Conservation (phyloP, 352 stramenopile species). For the Phytopythium litorale region DNA sequence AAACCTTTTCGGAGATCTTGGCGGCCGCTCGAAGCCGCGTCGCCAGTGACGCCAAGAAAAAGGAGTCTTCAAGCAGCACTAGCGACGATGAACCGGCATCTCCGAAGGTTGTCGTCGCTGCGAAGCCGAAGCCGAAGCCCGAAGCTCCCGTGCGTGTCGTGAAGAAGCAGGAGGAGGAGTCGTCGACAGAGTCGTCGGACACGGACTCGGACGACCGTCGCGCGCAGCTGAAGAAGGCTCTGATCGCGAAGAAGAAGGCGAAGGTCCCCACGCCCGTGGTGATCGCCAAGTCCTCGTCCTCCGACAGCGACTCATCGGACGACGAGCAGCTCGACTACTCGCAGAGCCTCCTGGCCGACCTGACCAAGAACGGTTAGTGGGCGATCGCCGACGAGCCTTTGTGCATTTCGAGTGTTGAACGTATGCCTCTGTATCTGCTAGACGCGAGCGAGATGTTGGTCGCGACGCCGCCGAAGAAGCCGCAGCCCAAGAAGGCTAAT, state of each 20-base stretch:
- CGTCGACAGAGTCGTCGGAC: constrained; percentile 2
- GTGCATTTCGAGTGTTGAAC: constrained; percentile 3
- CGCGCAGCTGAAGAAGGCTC: background rate
- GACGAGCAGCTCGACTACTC: constrained; percentile 74
- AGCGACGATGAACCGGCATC: background rate
- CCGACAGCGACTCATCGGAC: constrained; percentile 38
- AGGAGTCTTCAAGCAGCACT: background rate
- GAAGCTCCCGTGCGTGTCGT: background rate
- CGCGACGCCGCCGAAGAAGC: constrained; percentile 14
- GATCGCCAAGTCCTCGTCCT: constrained; percentile 18
- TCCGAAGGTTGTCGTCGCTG: constrained; percentile 25
- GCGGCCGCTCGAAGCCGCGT: constrained; percentile 16
- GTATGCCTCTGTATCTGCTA: constrained; percentile 6
- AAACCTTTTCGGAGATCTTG: constrained; percentile 44
- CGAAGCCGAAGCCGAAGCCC: constrained; percentile 15
- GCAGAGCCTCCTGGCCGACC: constrained; percentile 65
- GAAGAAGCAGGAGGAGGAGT: background rate
- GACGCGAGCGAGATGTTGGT: constrained; percentile 24
- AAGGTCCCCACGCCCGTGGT: constrained; percentile 17
- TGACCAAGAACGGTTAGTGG: constrained; percentile 62
- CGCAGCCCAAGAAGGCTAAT: constrained; percentile 25
- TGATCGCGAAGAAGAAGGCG: constrained; percentile 5
- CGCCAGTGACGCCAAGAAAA: background rate
- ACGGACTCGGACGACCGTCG: constrained; percentile 14
- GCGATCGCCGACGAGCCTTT: constrained; percentile 9